Evolutionary conservation across 257 asterid species (phyloP).

Genomic region (Striga asiatica): DNA sequence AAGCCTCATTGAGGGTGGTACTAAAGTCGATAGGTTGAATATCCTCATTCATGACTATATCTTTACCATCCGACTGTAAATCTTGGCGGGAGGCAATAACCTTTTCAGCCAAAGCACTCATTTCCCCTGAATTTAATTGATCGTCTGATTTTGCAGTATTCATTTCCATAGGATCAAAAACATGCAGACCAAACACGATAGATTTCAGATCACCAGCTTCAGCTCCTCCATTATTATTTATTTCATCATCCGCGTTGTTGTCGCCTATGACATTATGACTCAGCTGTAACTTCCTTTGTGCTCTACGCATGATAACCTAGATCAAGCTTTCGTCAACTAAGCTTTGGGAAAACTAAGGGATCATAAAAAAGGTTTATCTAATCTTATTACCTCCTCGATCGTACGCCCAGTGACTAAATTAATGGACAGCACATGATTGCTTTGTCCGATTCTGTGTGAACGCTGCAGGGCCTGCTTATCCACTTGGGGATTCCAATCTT

Average conservation of each 20-base stretch:
- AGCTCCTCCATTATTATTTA: slow-evolving; percentile 37
- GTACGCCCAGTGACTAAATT: slow-evolving; percentile 70
- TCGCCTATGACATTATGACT: slow-evolving; percentile 82
- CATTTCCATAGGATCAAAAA: slow-evolving; percentile 55
- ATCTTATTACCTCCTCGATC: slow-evolving; percentile 67
- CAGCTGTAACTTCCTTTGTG: slow-evolving; percentile 73
- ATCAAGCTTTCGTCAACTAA: slow-evolving; percentile 18
- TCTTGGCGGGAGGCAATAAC: slow-evolving; percentile 48
- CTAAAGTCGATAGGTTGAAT: slow-evolving; percentile 33
- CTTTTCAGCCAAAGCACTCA: slow-evolving; percentile 49
- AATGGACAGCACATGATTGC: slow-evolving; percentile 64
- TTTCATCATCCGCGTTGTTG: slow-evolving; percentile 36
- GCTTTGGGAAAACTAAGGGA: slow-evolving; percentile 12
- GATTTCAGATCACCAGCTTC: slow-evolving; percentile 75
- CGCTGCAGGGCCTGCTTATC: slow-evolving; percentile 99
- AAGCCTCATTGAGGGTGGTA: slow-evolving; percentile 71
- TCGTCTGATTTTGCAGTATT: slow-evolving; percentile 31
- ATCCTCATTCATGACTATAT: slow-evolving; percentile 27
- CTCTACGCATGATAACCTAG: slow-evolving; percentile 85
- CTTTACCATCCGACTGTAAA: slow-evolving; percentile 26
- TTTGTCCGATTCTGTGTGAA: slow-evolving; percentile 94
- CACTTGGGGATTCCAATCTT: slow-evolving; percentile 99
- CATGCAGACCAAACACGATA: slow-evolving; percentile 65
- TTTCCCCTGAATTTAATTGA: slow-evolving; percentile 30
- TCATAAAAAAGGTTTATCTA: background rate